Evolutionary conservation across 441 rosid genomes (phyloP).

Genomic region (Gossypium lobatum): DNA sequence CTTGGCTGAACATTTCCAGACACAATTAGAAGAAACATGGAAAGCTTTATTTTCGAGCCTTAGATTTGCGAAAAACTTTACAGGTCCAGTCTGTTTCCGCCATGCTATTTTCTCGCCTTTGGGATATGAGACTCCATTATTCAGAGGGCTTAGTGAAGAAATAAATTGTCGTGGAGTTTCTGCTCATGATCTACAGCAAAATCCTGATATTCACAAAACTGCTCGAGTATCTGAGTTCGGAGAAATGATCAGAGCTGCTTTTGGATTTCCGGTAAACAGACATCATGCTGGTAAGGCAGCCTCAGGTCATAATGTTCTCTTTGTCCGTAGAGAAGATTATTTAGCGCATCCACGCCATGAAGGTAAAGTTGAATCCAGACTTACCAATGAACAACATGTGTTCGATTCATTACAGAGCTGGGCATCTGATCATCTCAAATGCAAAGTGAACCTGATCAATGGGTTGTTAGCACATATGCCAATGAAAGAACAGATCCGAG

Average conservation of each 20-base stretch:
- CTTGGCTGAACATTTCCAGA: conserved; percentile 9
- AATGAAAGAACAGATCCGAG: conserved; percentile 75
- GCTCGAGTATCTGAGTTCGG: conserved; percentile 85
- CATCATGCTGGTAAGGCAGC: conserved; percentile 41
- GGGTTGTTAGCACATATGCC: conserved; percentile 88
- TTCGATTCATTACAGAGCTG: conserved; percentile 54
- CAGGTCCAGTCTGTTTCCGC: conserved; percentile 69
- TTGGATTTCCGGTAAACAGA: conserved; percentile 56
- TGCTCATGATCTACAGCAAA: conserved; percentile 52
- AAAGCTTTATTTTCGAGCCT: conserved; percentile 66
- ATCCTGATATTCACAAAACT: conserved; percentile 50
- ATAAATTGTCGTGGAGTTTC: conserved; percentile 53
- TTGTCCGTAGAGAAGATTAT: conserved; percentile 82
- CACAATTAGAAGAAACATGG: conserved; percentile 73
- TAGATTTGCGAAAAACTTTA: conserved; percentile 63
- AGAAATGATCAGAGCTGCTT: conserved; percentile 78
- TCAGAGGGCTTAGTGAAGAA: conserved; percentile 54
- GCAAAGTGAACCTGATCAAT: conserved; percentile 69
- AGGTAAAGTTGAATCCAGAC: conserved; percentile 74
- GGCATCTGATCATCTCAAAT: conserved; percentile 45
- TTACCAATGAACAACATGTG: conserved; percentile 76
- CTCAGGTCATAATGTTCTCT: conserved; percentile 55
- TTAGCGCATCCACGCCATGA: conserved; percentile 85
- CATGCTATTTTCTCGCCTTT: conserved; percentile 70
- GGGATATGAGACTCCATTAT: conserved; percentile 76